Evolutionary conservation across 768 basidiomycete genomes (phyloP).

Genomic region (Boletellus ananas): DNA sequence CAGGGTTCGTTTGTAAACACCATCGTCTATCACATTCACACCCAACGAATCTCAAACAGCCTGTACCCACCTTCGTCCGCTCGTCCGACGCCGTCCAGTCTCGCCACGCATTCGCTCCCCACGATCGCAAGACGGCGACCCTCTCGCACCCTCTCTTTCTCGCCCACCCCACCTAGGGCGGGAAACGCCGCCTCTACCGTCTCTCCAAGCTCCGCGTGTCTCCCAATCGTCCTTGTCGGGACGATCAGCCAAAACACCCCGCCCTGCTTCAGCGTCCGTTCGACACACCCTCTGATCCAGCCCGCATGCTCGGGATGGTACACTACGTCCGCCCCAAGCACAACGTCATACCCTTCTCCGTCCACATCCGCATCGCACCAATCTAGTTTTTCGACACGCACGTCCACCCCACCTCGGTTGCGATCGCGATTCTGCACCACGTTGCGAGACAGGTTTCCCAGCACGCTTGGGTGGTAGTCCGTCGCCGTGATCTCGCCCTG

Average conservation of each 20-base stretch:
- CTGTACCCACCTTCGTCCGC: slow-evolving; percentile 60
- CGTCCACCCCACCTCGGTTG: slow-evolving; percentile 28
- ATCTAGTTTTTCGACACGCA: slow-evolving; percentile 54
- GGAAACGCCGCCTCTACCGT: slow-evolving; percentile 59
- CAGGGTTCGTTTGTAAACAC: no score
- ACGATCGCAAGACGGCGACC: no score
- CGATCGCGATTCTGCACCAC: slow-evolving; percentile 44
- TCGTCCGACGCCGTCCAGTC: no score
- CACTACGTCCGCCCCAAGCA: slow-evolving; percentile 77
- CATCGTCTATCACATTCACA: slow-evolving; percentile 1
- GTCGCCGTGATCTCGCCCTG: slow-evolving; percentile 53
- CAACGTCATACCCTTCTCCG: slow-evolving; percentile 50
- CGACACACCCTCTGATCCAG: slow-evolving; percentile 66
- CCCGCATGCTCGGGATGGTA: slow-evolving; percentile 67
- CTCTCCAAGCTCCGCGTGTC: slow-evolving; percentile 40
- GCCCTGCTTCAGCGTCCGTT: slow-evolving; percentile 39
- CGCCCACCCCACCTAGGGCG: slow-evolving; percentile 50
- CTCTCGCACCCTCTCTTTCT: no score
- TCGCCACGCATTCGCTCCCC: no score
- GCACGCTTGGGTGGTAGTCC: slow-evolving; percentile 75
- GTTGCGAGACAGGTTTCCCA: slow-evolving; percentile 63
- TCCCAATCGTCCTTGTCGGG: slow-evolving; percentile 55
- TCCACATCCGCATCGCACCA: slow-evolving; percentile 42
- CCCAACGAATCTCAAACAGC: slow-evolving; percentile 74
- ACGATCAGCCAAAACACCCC: slow-evolving; percentile 75